Base-by-base conservation (phyloP, 1,284 basidiomycete species). In the Mrakiaceae sp. region DNA sequence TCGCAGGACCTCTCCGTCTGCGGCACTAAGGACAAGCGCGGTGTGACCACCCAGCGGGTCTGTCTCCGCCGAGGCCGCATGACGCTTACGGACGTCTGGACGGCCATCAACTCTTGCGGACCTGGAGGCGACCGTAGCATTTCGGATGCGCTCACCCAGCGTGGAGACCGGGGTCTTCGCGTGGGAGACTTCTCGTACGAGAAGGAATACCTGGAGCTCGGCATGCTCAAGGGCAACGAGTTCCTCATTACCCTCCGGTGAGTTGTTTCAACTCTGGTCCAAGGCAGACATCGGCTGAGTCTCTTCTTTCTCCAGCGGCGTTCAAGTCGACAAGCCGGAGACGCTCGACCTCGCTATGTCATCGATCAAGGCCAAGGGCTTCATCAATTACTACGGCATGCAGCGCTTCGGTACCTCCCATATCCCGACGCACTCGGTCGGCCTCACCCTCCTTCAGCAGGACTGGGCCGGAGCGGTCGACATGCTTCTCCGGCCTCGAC, bases 361-460 rank as follows among this genome's bases (percentile, higher is more conserved):
- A n/a, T 86, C 84, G 3, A 81, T 98, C 63, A 88, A 91, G 74
- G 78, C 82, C 58, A 84, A 84, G 63, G 96, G 96, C 0, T 98
- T 98, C 76, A 89, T 99, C 75, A 99, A 99, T 75, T 99, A 97
- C 73, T 99, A 96, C 73, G 95, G 93, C 51, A 97, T 98, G 95
- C 96, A 99, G 74, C 86, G 96, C 14, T 99, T 99, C 76, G 96
- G 96, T 46, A 98, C 95, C 0, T 92, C 95, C 6, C 85, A 90
- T 10, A 87, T 98, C 43, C 92, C 95, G 1, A 98, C 96, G 0
- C 95, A 99, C 72, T 81, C 87, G 3, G 93, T 98, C 63, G 96
- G 96, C 6, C 81, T 98, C 12, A 86, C 90, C 3, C 80, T 99
- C 48, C 81, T 99, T 16, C 85, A 85, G 70, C 87, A 86, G 4